Base-by-base conservation (phyloP, 208 protist species). In the Borovskyia barvae region DNA sequence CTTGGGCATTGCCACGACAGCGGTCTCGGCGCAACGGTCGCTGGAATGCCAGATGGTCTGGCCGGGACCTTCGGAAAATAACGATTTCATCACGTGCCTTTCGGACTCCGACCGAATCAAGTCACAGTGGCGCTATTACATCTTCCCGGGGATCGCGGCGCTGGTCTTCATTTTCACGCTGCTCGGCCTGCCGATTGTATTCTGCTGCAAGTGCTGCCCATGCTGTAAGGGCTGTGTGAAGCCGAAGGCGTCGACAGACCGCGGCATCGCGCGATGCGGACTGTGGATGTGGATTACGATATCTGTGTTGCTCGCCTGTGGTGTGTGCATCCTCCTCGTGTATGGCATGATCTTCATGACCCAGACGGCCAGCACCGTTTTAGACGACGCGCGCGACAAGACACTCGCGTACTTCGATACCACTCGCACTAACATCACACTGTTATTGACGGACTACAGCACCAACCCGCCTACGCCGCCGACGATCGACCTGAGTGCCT, bases 21-120 rank as follows among this genome's bases (percentile, higher is more conserved):
- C 61, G 2, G 69, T 37, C 32, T 51, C 60, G 4, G 75, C 75
- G 15, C 71, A 82, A 58, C 66, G 46, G 26, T 85, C 82, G n/a
- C 53, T 93, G n/a, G 72, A 79, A 47, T 93, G 87, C 37, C 66
- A 91, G 45, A 82, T 66, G 20, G 78, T 87, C 14, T 93, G 87
- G 87, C 55, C 25, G 3, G 81, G 70, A n/a, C 67, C 87, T 0
- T 82, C 64, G 7, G 35, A 29, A 14, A 33, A 66, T 43, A 93
- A 93, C 51, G 66, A 80, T 50, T 17, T 93, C 5, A 5, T 85
- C 14, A 52, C 71, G 2, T 93, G 87, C 58, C 41, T 91, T 15
- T 64, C 26, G 7, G 60, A 87, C 68, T 59, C 40, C 11, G 61
- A 81, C 5, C 80, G 73, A 20, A 72, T 91, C 30, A 37, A 56